Conservation (phyloP, 768 basidiomycete species). For the Rickenella mellea region DNA sequence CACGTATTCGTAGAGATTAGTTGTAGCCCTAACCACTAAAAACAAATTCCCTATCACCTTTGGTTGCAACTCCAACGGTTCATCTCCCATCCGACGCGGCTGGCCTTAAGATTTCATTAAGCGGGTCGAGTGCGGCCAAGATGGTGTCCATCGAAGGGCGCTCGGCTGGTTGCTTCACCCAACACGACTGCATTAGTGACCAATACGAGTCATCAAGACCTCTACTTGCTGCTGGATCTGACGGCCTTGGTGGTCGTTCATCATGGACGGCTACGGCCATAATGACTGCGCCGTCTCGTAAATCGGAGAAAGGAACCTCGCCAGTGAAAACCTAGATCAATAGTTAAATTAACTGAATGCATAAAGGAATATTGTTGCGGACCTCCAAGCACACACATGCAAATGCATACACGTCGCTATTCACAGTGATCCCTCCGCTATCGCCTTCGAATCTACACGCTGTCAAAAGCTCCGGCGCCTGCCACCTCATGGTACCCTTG, state of each 20-base stretch:
- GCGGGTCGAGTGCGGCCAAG: not conserved
- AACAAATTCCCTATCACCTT: no score
- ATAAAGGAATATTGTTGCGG: not conserved
- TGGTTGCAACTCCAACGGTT: no score
- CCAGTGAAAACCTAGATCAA: not conserved
- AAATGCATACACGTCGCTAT: not conserved
- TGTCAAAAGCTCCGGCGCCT: not conserved
- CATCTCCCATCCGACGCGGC: no score
- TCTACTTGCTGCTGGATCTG: slow-evolving; percentile 23
- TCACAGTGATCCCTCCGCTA: not conserved
- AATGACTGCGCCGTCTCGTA: not conserved
- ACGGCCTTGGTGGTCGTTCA: slow-evolving; percentile 34
- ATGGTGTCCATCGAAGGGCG: slow-evolving; percentile 30
- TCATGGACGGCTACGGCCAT: slow-evolving; percentile 36
- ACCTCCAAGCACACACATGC: not conserved
- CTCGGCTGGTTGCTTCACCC: slow-evolving; percentile 24
- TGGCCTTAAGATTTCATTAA: no score
- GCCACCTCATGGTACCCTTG: not conserved
- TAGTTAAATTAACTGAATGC: not conserved
- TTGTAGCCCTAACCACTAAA: no score
- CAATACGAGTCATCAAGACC: slow-evolving; percentile 39
- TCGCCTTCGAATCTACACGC: not conserved
- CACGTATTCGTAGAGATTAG: no score
- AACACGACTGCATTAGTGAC: slow-evolving; percentile 33
- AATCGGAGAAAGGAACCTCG: not conserved